Evolutionary conservation across 2,329 filamentous ascomycete genomes (phyloP), one percentile per base, ranked within the genome.

Genomic region (Pyrenochaeta sp.): DNA sequence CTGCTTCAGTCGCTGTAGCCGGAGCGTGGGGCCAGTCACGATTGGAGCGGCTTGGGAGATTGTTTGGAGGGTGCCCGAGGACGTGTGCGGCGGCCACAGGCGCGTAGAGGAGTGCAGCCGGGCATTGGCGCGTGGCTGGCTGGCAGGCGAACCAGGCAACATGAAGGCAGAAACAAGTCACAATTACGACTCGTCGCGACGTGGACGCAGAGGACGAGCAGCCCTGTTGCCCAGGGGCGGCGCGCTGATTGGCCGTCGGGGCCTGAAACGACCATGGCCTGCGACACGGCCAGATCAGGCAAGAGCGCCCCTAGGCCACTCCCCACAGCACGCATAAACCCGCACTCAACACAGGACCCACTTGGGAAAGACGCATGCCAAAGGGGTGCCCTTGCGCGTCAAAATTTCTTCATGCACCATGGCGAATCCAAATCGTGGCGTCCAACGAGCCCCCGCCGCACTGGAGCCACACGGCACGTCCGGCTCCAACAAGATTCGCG

Each of bases 1-100:
- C 61, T 69, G 68, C 66, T 59, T 62, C 59, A 64, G 50, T 31
- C 56, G 47, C 31, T 47, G 21, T 35, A 54, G 43, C 36, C n/a
- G 42, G 35, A 37, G 43, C 23, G 50, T 45, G 48, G 37, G 31
- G 15, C 36, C 46, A 47, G 20, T 33, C 56, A 43, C 52, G 39
- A 66, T 65, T 66, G 60, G 60, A 48, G 52, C 47, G 52, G 43
- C 10, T 48, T 17, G 52, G 52, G 55, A 64, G 51, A 64, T 66
- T 60, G 57, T 45, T 44, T 35, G 46, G 46, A 27, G n/a, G 18
- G 18, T 7, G 7, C 10, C 9, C 4, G 35, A 10, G 35, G n/a
- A 9, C 12, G 20, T 10, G 12, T 37, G 35, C 20, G 15, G 20
- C 35, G 50, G 18, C 50, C n/a, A 2, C 37, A 48, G 42, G 51